Conservation (phyloP, 108 stramenopile species). For the Discostella stelligeroides region DNA sequence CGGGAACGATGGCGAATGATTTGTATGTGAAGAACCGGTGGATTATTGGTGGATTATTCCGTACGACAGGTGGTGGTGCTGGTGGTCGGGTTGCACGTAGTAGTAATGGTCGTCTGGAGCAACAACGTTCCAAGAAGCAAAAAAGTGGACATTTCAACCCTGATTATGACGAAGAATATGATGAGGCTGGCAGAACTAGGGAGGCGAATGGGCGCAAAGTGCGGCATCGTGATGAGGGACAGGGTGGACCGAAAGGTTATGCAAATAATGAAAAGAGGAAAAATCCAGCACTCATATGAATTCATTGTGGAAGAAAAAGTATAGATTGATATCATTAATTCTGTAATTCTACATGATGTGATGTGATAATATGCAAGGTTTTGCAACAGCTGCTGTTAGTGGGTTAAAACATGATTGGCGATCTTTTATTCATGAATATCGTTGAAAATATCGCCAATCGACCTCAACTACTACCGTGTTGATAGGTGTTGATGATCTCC, state of each 20-base stretch:
- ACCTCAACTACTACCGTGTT: too few species aligned
- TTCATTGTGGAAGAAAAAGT: too few species aligned
- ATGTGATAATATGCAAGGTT: too few species aligned
- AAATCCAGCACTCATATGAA: conserved; percentile 64
- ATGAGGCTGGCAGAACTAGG: conserved; percentile 17
- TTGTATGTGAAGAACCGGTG: conserved; percentile 86
- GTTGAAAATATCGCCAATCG: too few species aligned
- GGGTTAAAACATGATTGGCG: too few species aligned
- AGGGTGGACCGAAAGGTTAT: conserved; percentile 2
- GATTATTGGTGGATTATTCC: conserved; percentile 78
- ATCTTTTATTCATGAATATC: too few species aligned
- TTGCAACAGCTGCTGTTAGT: too few species aligned
- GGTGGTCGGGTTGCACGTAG: too few species aligned
- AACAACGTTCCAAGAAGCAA: not conserved
- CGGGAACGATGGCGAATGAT: conserved; percentile 92
- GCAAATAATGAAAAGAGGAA: conserved; percentile 38
- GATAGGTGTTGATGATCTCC: too few species aligned
- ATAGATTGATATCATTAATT: too few species aligned
- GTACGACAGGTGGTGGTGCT: not conserved
- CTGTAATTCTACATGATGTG: too few species aligned
- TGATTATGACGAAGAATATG: conserved; percentile 15
- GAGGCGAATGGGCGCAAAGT: conserved; percentile 26
- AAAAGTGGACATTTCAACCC: conserved; percentile 6
- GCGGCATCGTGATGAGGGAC: not conserved
- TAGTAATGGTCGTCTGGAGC: not conserved